These are phyloP conservation scores for Calonectria hawksworthii DNA, from an alignment of 2,329 filamentous ascomycete genomes.

Conservation along the genomic window DNA sequence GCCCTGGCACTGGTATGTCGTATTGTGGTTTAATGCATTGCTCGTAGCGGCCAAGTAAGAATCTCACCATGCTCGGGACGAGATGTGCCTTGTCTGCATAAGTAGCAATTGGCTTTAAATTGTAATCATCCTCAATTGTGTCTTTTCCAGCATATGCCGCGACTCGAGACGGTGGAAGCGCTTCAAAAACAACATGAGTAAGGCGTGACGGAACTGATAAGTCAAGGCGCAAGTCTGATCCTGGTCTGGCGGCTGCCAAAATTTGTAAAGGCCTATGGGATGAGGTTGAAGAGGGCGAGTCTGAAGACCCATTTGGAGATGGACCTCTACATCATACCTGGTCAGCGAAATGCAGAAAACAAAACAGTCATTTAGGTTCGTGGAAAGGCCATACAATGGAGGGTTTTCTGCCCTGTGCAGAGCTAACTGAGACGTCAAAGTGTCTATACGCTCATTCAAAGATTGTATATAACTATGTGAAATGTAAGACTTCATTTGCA, in stretches of 20 bases:
- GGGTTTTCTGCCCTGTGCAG: not conserved
- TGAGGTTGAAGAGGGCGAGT: not conserved
- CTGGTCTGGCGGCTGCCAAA: not conserved
- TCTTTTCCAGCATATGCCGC: not conserved
- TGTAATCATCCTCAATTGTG: not conserved
- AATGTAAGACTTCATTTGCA: not conserved
- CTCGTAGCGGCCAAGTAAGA: not conserved
- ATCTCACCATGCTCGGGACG: not conserved
- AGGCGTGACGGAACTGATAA: not conserved
- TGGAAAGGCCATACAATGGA: not conserved
- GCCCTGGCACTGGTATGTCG: not conserved
- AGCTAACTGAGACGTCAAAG: not conserved
- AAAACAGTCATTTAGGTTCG: no score
- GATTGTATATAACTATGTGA: not conserved
- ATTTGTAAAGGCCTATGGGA: conserved; percentile 1
- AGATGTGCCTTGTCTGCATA: not conserved
- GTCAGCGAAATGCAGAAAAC: not conserved
- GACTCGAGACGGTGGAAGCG: not conserved
- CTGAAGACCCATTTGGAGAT: not conserved
- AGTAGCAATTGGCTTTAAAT: not conserved
- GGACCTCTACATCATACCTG: not conserved
- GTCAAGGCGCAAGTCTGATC: not conserved
- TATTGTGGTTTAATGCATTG: not conserved
- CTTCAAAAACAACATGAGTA: not conserved
- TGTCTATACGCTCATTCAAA: not conserved